Evolutionary conservation across 495 filamentous ascomycete species (phyloP), one percentile per base, ranked within the genome.

Genomic region (Glonium stellatum): DNA sequence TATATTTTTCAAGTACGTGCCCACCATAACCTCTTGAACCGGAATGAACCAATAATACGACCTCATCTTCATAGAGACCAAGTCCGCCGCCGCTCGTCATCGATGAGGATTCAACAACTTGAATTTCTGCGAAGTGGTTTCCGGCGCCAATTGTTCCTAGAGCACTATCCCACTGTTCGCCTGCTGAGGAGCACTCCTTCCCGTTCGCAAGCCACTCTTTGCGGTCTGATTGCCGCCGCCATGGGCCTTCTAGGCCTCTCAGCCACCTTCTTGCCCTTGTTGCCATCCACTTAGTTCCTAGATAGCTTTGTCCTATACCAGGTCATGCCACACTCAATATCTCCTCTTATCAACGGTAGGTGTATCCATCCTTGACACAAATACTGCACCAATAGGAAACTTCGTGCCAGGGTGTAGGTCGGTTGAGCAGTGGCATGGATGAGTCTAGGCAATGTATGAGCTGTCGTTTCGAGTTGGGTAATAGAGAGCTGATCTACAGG

Each of bases 301-400:
- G 67, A 67, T 1, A 75, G 70, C 0, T 39, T 61, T 12, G 72
- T 71, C 44, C 68, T 66, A 49, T 74, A 76, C 66, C 67, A 74
- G 5, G 69, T 65, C 73, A 75, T 76, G 0, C 73, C 73, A 42
- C 73, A 76, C 9, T 72, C 73, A 52, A 76, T 75, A 50, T 76
- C 73, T 11, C 73, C 65, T 10, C 73, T 73, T 10, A 76, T 74
- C 1, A 76, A 55, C n/a, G 73, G 69, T 9, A 73, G 73, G 44
- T 74, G 71, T 23, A 76, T 68, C 53, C 69, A 74, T 10, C 58
- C 65, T 31, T 67, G 69, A 72, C 13, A 74, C 62, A 36, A 75
- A 75, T 1, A 72, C 66, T 10, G 72, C 71, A 3, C 73, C 73
- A 15, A 75, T 71, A 1, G 73, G 73, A 22, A 71, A 75, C 46